Base-by-base conservation (phyloP, 371 early-diverging fungal genomes). In the Nematocida major region DNA sequence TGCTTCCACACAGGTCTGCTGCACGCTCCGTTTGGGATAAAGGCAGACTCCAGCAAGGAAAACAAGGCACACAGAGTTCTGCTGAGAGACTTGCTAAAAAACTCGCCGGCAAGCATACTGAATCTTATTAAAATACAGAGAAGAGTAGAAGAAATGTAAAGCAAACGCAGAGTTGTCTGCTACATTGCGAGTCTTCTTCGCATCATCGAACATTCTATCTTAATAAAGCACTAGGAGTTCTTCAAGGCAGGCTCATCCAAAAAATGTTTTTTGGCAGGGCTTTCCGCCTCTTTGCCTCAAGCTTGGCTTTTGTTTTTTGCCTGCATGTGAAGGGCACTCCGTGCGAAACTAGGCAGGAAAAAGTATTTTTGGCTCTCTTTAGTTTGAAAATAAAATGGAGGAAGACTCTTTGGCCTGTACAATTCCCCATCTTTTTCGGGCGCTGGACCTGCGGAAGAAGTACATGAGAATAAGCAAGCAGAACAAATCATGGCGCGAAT, bases 391-490 rank as follows among this genome's bases (percentile, higher is more conserved):
- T 67, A 39, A 59, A 30, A 36, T 48, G 30, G 32, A 38, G 50
- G 76, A 73, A 39, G 57, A 57, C 13, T 40, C 57, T 28, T 34
- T 57, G 4, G 11, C 15, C 1, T n/a, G 39, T 24, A 18, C 38
- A 22, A 47, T 61, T 4, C 43, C 47, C n/a, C 18, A 47, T 3
- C 73, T 79, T 28, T n/a, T 73, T 2, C 59, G 49, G 50, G 79
- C 79, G 11, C 45, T 79, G n/a, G 59, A 79, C 50, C 66, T 79
- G 20, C 48, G 79, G 36, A 79, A 68, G 34, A 79, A 79, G 36
- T 79, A 79, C 48, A 79, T 79, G 76, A 36, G 79, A 18, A 51
- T 63, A 0, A 62, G 63, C 47, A 78, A 69, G 2, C 76, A 73
- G 38, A 73, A 73, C 66, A 73, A 73, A 26, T 47, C 39, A 13